Evolutionary conservation across 2,329 filamentous ascomycete genomes (phyloP).

Genomic region (Bimuria novae-zelandiae): DNA sequence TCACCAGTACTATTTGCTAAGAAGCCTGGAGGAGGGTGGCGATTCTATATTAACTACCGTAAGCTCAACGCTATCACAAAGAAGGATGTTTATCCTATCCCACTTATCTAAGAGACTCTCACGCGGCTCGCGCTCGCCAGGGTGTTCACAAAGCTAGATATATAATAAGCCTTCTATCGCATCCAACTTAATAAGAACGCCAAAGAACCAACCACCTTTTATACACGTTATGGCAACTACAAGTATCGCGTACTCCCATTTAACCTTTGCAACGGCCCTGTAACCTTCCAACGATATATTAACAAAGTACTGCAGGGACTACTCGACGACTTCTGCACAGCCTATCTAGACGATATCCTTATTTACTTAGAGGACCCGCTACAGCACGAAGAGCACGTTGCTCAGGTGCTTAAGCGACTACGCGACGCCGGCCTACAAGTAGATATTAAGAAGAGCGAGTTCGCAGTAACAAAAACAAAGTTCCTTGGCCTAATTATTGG

Average conservation of each 20-base stretch:
- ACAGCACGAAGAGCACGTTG: no score
- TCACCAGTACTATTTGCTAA: no score
- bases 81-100: no score
- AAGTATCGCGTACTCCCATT: neutral
- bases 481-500: neutral
- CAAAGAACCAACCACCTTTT: neutral
- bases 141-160: neutral
- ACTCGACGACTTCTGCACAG: neutral
- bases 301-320: neutral
- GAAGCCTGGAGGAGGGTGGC: no score
- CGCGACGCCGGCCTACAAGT: neutral
- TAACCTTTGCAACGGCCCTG: neutral
- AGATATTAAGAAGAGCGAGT: neutral
- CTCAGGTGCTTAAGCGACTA: neutral
- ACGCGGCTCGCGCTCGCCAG: no score
- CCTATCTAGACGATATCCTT: neutral
- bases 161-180: neutral
- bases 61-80: no score
- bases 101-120: no score
- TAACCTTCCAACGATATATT: no score
- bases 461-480: neutral
- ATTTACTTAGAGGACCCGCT: neutral
- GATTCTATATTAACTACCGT: no score
- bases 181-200: neutral
- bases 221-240: neutral